A percentile compares a stretch with the other conserved stretches of the same genome.
These are phyloP conservation scores for Teunomyces panamensis DNA, from an alignment of 805 yeast genomes.

Conservation along the genomic window DNA sequence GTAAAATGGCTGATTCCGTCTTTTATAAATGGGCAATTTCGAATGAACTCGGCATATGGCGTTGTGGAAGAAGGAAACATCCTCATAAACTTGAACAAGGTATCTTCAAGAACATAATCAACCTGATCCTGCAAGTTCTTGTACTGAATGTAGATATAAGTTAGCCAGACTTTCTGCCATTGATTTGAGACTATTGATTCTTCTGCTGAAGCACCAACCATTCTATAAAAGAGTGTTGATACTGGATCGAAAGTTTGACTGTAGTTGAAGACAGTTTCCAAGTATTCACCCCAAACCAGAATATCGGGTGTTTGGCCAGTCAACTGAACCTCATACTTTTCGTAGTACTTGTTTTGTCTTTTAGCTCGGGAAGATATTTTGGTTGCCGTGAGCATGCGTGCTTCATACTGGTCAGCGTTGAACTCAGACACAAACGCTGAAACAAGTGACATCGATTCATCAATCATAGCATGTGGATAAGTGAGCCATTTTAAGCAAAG, in stretches of 20 bases:
- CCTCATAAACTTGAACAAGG: constrained; percentile 20
- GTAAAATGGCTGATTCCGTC: constrained; percentile 8
- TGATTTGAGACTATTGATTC: background rate
- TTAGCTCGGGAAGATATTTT: constrained; percentile 28
- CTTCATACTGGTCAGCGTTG: constrained; percentile 27
- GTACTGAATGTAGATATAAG: constrained; percentile 25
- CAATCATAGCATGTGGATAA: constrained; percentile 40
- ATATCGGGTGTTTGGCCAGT: constrained; percentile 10
- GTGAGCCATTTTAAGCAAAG: constrained; percentile 30
- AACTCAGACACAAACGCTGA: constrained; percentile 39
- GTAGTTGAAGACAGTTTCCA: constrained; percentile 22
- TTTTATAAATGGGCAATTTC: constrained; percentile 13
- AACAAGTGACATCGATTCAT: constrained; percentile 36
- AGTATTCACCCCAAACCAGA: constrained; percentile 30
- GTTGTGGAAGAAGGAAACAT: constrained; percentile 22
- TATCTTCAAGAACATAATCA: constrained; percentile 6
- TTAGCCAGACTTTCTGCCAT: constrained; percentile 23
- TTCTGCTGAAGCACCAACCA: constrained; percentile 10
- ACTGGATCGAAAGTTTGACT: background rate
- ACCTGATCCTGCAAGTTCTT: constrained; percentile 9
- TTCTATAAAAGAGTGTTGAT: constrained; percentile 8
- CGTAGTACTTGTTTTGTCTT: constrained; percentile 27
- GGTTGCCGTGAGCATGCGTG: constrained; percentile 35
- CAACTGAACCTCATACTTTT: constrained; percentile 30
- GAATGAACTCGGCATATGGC: constrained; percentile 25